phyloP scores from a whole-genome alignment of 768 basidiomycete genomes.

The Pleurotus citrinopileatus region DNA sequence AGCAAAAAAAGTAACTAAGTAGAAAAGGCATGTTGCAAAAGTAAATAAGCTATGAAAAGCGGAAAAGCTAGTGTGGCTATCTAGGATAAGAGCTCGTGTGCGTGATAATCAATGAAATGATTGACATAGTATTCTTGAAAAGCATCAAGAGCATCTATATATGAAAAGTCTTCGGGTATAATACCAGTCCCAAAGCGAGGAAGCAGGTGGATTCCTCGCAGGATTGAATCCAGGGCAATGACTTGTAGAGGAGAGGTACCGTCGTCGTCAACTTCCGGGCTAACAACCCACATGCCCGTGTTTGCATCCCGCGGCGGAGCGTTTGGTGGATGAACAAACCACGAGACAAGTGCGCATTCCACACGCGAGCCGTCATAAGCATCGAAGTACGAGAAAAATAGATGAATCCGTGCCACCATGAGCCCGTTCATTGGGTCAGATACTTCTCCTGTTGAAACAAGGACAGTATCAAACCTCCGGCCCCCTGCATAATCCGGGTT shows the following conservation, averaged over 20 bases:
- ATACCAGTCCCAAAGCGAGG: slow-evolving; percentile 7
- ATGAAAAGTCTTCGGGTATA: slow-evolving; percentile 9
- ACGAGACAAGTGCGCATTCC: slow-evolving; percentile 30
- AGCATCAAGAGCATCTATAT: slow-evolving; percentile 15
- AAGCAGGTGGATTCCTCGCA: slow-evolving; percentile 10
- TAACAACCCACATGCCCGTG: slow-evolving; percentile 18
- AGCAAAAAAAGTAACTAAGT: neutral
- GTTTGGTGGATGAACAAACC: slow-evolving; percentile 21
- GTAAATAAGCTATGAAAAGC: neutral
- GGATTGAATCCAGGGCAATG: slow-evolving; percentile 26
- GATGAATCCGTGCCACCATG: slow-evolving; percentile 21
- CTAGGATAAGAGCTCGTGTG: slow-evolving; percentile 6
- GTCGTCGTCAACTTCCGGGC: slow-evolving; percentile 12
- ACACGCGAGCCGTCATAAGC: slow-evolving; percentile 7
- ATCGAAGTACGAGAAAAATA: slow-evolving; percentile 25
- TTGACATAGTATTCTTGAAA: slow-evolving; percentile 20
- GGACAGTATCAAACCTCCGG: slow-evolving; percentile 24
- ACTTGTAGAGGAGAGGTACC: neutral
- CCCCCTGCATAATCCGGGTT: slow-evolving; percentile 20
- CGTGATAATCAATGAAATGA: slow-evolving; percentile 20
- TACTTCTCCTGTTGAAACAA: slow-evolving; percentile 17
- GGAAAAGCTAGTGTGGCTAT: neutral
- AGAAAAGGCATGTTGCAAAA: neutral
- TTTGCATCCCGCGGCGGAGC: slow-evolving; percentile 6
- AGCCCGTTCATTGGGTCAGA: slow-evolving; percentile 22